Evolutionary conservation across 192 early-diverging fungal genomes (phyloP).

Genomic region (Gigaspora rosea): DNA sequence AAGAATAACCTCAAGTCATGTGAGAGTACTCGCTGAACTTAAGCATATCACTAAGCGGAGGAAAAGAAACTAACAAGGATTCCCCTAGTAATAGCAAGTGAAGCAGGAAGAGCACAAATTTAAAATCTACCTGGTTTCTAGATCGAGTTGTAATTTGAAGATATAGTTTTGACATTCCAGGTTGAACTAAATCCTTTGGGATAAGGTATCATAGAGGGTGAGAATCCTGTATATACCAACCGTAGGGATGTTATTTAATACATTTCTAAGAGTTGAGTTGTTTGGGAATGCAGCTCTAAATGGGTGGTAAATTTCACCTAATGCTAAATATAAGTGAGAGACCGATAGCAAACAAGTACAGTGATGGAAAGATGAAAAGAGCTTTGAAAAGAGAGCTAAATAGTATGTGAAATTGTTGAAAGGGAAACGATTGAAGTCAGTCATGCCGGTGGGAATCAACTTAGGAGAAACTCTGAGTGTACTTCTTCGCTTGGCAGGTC

Average conservation of each 20-base stretch:
- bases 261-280: constrained; percentile 71
- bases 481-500: constrained; percentile 53
- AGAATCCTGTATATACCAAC: constrained; percentile 62
- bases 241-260: constrained; percentile 34
- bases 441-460: constrained; percentile 52
- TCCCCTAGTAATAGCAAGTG: constrained; percentile 54
- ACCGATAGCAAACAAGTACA: too few relatives aligned
- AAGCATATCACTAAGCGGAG: constrained; percentile 83
- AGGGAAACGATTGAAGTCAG: constrained; percentile 72
- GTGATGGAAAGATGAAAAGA: too few relatives aligned
- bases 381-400: constrained; percentile 81
- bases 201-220: constrained; percentile 74
- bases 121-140: constrained; percentile 54
- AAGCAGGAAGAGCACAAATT: constrained; percentile 74
- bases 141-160: constrained; percentile 64
- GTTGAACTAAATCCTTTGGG: constrained; percentile 61
- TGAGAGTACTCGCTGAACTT: constrained; percentile 74
- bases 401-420: constrained; percentile 73
- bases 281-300: constrained; percentile 76
- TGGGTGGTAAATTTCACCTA: too few relatives aligned
- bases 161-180: constrained; percentile 45
- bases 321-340: too few relatives aligned
- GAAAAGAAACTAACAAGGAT: constrained; percentile 83
- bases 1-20: constrained; percentile 59
- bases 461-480: constrained; percentile 42